Evolutionary conservation across 805 yeast genomes (phyloP).

Genomic region (Myxozyma geophila): DNA sequence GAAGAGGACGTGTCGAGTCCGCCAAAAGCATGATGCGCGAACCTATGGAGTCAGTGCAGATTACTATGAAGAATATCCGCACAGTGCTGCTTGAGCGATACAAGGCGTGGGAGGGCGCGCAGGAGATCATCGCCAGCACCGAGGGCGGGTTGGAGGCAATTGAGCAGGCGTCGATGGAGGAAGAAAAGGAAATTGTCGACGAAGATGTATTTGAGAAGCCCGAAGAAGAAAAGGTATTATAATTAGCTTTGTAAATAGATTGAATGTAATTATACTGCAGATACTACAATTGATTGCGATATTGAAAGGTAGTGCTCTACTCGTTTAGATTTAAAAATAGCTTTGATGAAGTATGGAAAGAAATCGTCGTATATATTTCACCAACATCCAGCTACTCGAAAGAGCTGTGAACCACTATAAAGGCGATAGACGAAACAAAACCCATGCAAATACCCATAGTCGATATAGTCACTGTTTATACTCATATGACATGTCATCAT

Average conservation of each 20-base stretch:
- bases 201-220: not conserved
- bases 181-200: not conserved
- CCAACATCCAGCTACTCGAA: no score
- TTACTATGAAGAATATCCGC: constrained; percentile 69
- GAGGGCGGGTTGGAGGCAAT: constrained; percentile 2
- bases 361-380: no score
- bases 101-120: constrained; percentile 65
- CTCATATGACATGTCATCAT: no score
- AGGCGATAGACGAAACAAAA: no score
- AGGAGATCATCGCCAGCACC: not conserved
- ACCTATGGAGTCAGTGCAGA: constrained; percentile 11
- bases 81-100: constrained; percentile 88
- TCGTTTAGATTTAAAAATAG: no score
- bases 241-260: constrained; percentile 3
- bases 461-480: no score
- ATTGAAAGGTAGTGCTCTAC: no score
- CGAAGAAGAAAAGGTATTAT: not conserved
- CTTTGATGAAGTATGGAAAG: no score
- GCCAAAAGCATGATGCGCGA: constrained; percentile 48
- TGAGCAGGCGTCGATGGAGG: not conserved
- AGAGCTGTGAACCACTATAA: no score
- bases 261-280: no score
- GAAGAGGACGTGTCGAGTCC: constrained; percentile 40
- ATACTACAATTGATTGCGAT: no score
- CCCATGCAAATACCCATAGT: no score